Percentiles rank a stretch among this genome's conserved stretches.
phyloP scores from a whole-genome alignment of 2,329 filamentous ascomycete species.

The Pseudogymnoascus sp. region DNA sequence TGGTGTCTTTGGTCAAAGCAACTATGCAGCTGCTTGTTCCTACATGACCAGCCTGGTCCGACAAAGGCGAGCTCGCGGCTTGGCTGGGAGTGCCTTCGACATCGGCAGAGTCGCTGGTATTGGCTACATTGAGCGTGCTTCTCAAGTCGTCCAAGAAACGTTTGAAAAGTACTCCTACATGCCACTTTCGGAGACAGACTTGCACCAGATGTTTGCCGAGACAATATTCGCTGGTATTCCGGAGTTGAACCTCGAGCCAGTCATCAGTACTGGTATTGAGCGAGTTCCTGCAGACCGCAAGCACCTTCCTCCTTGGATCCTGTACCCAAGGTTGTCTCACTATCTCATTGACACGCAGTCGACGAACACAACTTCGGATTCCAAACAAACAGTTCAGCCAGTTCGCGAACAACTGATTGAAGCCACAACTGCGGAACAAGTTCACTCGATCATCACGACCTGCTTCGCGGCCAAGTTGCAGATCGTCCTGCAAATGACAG shows the following conservation, averaged over 20 bases:
- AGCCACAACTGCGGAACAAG: neutral
- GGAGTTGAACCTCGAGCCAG: conserved; percentile 3
- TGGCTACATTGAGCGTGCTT: conserved; percentile 15
- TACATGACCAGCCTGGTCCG: conserved; percentile 12
- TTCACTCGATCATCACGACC: neutral
- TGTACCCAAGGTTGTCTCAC: conserved; percentile 24
- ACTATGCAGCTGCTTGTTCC: conserved; percentile 13
- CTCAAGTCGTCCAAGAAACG: conserved; percentile 12
- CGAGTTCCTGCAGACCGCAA: conserved; percentile 12
- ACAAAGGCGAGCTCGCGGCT: neutral
- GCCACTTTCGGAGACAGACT: conserved; percentile 20
- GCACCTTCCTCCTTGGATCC: conserved; percentile 15
- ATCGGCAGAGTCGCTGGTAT: conserved; percentile 12
- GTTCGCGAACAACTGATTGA: neutral
- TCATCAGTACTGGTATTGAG: neutral
- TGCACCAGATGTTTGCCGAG: conserved; percentile 19
- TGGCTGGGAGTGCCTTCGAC: conserved; percentile 19
- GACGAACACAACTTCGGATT: conserved; percentile 2
- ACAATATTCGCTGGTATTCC: neutral
- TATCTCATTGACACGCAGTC: conserved; percentile 12
- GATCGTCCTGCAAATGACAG: neutral
- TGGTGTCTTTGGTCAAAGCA: conserved; percentile 12
- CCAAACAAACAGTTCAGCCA: conserved; percentile 7
- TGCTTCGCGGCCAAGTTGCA: neutral
- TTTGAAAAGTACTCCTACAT: conserved; percentile 10